Percentiles rank a stretch among this genome's conserved stretches.
These are phyloP conservation scores for Colletotrichum cuscutae DNA, from an alignment of 2,329 filamentous ascomycete species.

Conservation along the genomic window DNA sequence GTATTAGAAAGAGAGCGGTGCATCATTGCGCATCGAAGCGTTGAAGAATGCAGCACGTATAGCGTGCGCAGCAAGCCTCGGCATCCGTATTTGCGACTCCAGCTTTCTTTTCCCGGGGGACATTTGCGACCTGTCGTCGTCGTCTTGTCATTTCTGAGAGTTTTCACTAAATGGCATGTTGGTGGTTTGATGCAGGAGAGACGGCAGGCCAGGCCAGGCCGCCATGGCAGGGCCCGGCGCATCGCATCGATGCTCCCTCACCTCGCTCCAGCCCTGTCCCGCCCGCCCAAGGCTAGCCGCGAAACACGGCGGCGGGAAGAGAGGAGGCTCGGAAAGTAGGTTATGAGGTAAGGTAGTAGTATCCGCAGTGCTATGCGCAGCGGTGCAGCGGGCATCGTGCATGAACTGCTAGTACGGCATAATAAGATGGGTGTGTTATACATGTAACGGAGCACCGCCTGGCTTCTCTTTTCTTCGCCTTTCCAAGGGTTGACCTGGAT, in stretches of 20 bases:
- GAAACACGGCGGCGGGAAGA: constrained; percentile 19
- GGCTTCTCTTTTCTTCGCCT: background rate
- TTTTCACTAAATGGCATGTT: constrained; percentile 15
- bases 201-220: background rate
- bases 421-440: constrained; percentile 25
- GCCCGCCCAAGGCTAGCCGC: constrained; percentile 13
- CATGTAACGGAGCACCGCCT: constrained; percentile 31
- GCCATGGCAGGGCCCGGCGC: constrained; percentile 11
- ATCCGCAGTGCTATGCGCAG: constrained; percentile 12
- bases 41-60: constrained; percentile 32
- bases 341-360: background rate
- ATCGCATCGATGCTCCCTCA: constrained; percentile 1
- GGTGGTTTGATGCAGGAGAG: constrained; percentile 21
- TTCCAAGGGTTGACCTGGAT: constrained; percentile 20
- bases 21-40: constrained; percentile 15
- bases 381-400: constrained; percentile 34
- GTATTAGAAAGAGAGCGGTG: constrained; percentile 1
- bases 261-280: constrained; percentile 16
- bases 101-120: constrained; percentile 20
- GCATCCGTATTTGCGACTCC: constrained; percentile 1
- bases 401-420: constrained; percentile 36
- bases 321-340: constrained; percentile 15
- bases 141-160: constrained; percentile 23
- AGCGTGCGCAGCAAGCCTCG: constrained; percentile 25
- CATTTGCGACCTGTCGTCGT: background rate